These are phyloP conservation scores for Xylariaceae sp. DNA, from an alignment of 2,329 filamentous ascomycete species.

Conservation along the genomic window DNA sequence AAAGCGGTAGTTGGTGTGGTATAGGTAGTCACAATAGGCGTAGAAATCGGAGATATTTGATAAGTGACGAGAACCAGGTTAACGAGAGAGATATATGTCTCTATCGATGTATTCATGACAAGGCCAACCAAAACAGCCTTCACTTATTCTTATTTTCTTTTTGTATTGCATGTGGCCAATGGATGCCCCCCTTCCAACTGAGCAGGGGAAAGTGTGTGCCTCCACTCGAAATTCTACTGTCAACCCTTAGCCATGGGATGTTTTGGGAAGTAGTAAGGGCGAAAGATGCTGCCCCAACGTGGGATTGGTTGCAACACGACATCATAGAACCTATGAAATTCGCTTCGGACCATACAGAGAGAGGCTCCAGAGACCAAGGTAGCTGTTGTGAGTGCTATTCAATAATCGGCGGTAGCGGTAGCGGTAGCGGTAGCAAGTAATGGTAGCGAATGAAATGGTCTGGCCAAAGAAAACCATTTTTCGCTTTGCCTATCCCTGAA, in stretches of 20 bases:
- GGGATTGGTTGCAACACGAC: slow-evolving; percentile 7
- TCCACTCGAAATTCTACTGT: slow-evolving; percentile 6
- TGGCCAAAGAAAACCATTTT: slow-evolving; percentile 3
- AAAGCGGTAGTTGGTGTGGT: slow-evolving; percentile 19
- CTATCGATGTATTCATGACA: slow-evolving; percentile 11
- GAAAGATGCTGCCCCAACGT: neutral
- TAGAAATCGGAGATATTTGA: slow-evolving; percentile 14
- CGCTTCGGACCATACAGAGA: neutral
- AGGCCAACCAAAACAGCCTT: slow-evolving; percentile 5
- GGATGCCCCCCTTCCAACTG: neutral
- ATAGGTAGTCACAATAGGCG: slow-evolving; percentile 4
- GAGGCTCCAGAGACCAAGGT: neutral
- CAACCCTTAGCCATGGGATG: slow-evolving; percentile 1
- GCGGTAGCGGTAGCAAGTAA: neutral
- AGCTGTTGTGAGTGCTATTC: neutral
- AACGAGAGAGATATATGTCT: slow-evolving; percentile 2
- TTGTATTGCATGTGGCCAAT: slow-evolving; percentile 10
- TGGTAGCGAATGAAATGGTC: slow-evolving; percentile 7
- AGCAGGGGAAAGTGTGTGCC: slow-evolving; percentile 4
- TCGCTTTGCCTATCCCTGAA: slow-evolving; percentile 14
- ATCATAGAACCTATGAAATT: neutral
- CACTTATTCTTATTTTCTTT: neutral
- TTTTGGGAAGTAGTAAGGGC: neutral
- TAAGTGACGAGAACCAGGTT: slow-evolving; percentile 9
- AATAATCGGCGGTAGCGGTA: slow-evolving; percentile 1